Evolutionary conservation across 257 asterid genomes (phyloP), one percentile per base, ranked within the genome.

Genomic region (Verbascum thapsus): DNA sequence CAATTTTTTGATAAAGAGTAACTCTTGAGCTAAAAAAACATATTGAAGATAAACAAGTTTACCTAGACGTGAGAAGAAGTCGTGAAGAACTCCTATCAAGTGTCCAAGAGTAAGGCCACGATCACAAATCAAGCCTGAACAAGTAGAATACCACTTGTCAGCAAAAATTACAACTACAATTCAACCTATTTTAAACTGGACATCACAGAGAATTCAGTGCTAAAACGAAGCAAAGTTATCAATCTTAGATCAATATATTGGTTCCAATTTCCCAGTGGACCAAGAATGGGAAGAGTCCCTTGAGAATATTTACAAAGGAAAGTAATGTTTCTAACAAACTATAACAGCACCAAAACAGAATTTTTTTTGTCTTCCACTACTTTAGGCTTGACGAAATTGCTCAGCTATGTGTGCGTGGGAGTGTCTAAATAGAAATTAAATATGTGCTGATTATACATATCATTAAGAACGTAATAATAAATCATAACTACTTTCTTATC

Each of bases 61-160:
- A 90, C 99, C 99, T 48, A 94, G 73, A 54, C 95, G 95, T 38
- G 95, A 78, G 70, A 94, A 94, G 83, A 94, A 94, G 70, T 87
- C 96, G 1, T 87, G 44, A 63, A 94, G 90, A 81, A 90, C 96
- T 66, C 97, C 96, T 8, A 87, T 85, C 70, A 94, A 85, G 78
- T 94, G 97, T 65, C 95, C 97, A 73, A 94, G 97, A 42, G 90
- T 75, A 67, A 94, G 95, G 39, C 94, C 96, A 35, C 95, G 94
- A 54, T 94, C 97, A 72, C 99, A 94, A 57, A 87, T 72, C 56
- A 94, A 79, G 57, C 99, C 99, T 94, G 78, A 38, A 35, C 48
- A 73, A 53, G 22, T 35, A 40, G 16, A 9, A 42, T 39, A 34
- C 48, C 11, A 59, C 22, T 11, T 4, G 68, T 51, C 26, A n/a